Conservation (phyloP, 768 basidiomycete genomes). For the Suillus sp. region DNA sequence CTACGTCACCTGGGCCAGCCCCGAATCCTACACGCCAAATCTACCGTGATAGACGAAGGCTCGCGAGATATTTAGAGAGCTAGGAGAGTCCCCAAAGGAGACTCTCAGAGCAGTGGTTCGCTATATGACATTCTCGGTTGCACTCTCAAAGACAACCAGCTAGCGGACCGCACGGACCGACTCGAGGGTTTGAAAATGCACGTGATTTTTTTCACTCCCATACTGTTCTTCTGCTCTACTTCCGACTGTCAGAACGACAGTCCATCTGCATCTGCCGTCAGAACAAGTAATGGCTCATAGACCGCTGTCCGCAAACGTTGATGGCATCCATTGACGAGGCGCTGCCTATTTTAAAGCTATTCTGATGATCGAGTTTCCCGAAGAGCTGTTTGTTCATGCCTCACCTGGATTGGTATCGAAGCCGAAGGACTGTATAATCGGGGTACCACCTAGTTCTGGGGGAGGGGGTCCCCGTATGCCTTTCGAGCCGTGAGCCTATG, state of each 20-base stretch:
- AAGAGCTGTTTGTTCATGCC: neutral
- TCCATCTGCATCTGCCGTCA: neutral
- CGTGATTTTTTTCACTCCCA: no score
- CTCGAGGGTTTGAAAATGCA: neutral
- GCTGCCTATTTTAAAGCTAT: neutral
- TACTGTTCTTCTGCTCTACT: neutral
- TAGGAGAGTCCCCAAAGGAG: neutral
- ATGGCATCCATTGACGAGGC: neutral
- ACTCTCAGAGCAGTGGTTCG: neutral
- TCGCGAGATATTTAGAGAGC: neutral
- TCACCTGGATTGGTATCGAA: neutral
- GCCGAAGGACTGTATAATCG: neutral
- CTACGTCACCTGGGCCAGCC: neutral
- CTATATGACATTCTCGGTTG: neutral
- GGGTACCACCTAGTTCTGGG: neutral
- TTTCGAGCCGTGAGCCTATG: neutral
- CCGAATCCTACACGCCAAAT: neutral
- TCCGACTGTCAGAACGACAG: neutral
- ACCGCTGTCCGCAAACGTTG: neutral
- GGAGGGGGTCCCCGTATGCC: neutral
- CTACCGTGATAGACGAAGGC: neutral
- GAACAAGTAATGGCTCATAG: neutral
- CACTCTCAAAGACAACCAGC: neutral
- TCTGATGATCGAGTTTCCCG: neutral
- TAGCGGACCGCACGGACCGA: neutral